Evolutionary conservation across 192 early-diverging fungal species (phyloP).

Genomic region (Rhizophagus sp.): DNA sequence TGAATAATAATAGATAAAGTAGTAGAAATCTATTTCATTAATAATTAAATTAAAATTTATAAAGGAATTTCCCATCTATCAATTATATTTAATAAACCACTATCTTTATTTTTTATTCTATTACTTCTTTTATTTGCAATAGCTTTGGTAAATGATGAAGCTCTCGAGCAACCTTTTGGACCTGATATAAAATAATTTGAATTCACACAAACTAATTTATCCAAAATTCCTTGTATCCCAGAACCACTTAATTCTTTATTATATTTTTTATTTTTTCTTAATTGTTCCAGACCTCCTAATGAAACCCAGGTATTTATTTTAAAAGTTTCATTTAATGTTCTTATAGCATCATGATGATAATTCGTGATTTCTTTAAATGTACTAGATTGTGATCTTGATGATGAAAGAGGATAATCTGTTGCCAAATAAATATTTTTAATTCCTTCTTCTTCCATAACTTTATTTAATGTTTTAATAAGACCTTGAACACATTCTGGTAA

Average conservation of each 20-base stretch:
- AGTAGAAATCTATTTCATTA: no score
- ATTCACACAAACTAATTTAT: conserved; percentile 34
- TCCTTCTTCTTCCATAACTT: not conserved
- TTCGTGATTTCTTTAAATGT: not conserved
- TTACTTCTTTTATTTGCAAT: no score
- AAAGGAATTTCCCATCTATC: no score
- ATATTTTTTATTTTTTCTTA: not conserved
- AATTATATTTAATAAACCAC: no score
- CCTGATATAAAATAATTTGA: conserved; percentile 26
- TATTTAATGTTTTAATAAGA: not conserved
- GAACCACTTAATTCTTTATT: not conserved
- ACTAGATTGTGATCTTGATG: no score
- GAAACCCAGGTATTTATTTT: not conserved
- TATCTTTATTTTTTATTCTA: no score
- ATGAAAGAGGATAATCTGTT: conserved; percentile 4
- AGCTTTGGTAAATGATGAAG: no score
- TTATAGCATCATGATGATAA: conserved; percentile 19
- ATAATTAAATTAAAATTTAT: no score
- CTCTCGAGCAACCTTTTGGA: not conserved
- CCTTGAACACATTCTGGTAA: not conserved
- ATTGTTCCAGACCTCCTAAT: not conserved
- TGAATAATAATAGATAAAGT: no score
- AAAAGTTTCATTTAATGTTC: not conserved
- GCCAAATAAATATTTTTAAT: not conserved
- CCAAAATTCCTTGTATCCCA: conserved; percentile 19